Conservation (phyloP, 2,329 filamentous ascomycete species). For the Colletotrichum noveboracense region DNA sequence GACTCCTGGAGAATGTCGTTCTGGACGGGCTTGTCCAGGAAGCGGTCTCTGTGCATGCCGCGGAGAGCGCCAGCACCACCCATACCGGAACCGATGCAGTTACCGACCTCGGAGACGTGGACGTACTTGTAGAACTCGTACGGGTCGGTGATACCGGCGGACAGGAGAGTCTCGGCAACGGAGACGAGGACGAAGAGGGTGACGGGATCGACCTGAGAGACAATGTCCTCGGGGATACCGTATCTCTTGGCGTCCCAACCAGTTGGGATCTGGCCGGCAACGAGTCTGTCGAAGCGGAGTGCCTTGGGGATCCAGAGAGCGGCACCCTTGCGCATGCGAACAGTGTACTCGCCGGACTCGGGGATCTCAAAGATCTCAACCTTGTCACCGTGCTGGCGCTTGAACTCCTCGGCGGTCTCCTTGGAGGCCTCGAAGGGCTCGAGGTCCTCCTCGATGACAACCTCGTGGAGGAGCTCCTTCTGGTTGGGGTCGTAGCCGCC, state of each 20-base stretch:
- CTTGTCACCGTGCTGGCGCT: slow-evolving; percentile 95
- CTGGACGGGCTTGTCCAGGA: slow-evolving; percentile 94
- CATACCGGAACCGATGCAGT: slow-evolving; percentile 98
- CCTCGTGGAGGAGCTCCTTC: slow-evolving; percentile 97
- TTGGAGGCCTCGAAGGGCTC: slow-evolving; percentile 97
- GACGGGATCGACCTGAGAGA: slow-evolving; percentile 95
- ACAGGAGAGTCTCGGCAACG: slow-evolving; percentile 88
- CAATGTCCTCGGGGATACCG: slow-evolving; percentile 96
- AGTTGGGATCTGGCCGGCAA: slow-evolving; percentile 95
- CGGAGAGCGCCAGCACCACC: slow-evolving; percentile 91
- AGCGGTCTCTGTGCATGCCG: slow-evolving; percentile 98
- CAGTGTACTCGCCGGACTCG: slow-evolving; percentile 91
- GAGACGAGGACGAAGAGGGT: slow-evolving; percentile 95
- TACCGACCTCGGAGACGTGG: slow-evolving; percentile 95
- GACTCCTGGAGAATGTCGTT: slow-evolving; percentile 99
- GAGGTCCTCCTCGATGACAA: slow-evolving; percentile 95
- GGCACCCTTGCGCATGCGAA: slow-evolving; percentile 94
- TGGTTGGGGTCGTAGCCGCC: slow-evolving; percentile 96
- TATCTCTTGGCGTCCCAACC: slow-evolving; percentile 98
- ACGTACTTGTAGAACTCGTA: slow-evolving; percentile 99
- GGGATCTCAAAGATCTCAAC: slow-evolving; percentile 96
- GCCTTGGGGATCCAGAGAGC: slow-evolving; percentile 96
- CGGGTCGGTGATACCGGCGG: slow-evolving; percentile 95
- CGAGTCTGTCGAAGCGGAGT: slow-evolving; percentile 93
- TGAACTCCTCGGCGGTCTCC: slow-evolving; percentile 97